Conservation (phyloP, 257 asterid genomes). For the Solanum chaucha region DNA sequence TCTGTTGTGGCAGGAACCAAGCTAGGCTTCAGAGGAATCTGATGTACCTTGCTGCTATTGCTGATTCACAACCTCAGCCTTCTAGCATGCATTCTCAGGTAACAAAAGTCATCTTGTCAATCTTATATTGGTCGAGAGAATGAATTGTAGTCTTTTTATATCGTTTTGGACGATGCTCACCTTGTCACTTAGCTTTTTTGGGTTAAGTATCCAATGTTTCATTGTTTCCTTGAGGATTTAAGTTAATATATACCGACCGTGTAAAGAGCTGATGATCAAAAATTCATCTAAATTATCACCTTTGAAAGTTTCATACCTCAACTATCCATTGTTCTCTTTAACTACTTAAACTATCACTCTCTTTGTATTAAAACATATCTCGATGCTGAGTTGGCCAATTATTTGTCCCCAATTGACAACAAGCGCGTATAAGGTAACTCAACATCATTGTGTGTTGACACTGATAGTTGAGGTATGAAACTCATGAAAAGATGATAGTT, state of each 20-base stretch:
- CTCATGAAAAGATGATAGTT: not conserved
- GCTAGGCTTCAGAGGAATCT: constrained; percentile 84
- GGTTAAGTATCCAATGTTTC: not conserved
- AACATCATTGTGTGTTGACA: fast-evolving
- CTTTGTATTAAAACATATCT: not conserved
- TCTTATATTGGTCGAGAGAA: not conserved
- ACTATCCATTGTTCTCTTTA: not conserved
- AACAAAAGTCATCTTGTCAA: not conserved
- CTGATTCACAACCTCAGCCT: constrained; percentile 96
- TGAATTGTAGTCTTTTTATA: not conserved
- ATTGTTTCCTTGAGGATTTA: not conserved
- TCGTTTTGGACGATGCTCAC: not conserved
- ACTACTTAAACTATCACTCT: not conserved
- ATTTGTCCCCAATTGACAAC: not conserved
- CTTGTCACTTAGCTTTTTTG: not conserved
- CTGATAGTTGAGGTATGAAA: not conserved
- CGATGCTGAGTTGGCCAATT: not conserved
- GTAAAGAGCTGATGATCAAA: not conserved
- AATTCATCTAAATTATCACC: not conserved
- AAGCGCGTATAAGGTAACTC: not conserved
- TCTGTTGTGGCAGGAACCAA: constrained; percentile 46
- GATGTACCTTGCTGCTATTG: constrained; percentile 97
- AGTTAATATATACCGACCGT: not conserved
- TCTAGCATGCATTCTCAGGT: constrained; percentile 92
- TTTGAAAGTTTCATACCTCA: not conserved